Conservation (phyloP, 257 asterid species). For the Solanum neorickii region DNA sequence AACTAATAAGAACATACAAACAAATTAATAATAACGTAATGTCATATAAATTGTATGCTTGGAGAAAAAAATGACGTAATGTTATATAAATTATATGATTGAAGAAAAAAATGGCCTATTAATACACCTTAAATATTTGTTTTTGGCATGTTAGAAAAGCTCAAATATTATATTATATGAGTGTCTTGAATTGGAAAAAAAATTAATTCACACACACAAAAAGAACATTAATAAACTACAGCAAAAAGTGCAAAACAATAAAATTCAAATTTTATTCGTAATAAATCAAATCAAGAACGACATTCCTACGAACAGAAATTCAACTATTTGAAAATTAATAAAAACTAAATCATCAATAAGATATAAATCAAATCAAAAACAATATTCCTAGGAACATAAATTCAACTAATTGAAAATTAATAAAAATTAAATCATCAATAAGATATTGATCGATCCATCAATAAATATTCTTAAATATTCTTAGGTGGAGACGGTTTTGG, state of each 20-base stretch:
- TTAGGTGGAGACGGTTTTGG: neutral
- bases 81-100: neutral
- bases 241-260: neutral
- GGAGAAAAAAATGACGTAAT: neutral
- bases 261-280: neutral
- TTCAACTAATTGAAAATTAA: neutral
- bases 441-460: neutral
- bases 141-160: neutral
- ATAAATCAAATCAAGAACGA: neutral
- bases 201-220: too few species aligned
- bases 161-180: neutral
- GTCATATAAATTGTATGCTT: neutral
- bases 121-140: neutral
- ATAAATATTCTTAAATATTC: neutral
- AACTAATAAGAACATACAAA: neutral
- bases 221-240: too few species aligned
- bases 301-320: neutral
- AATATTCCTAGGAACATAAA: neutral
- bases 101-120: neutral
- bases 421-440: neutral
- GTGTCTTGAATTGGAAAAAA: neutral
- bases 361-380: neutral
- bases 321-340: neutral
- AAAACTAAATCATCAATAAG: neutral
- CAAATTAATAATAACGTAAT: neutral